Evolutionary conservation across 306 rosid species (phyloP), one percentile per base, ranked within the genome.

Genomic region (Carpinus viminea): DNA sequence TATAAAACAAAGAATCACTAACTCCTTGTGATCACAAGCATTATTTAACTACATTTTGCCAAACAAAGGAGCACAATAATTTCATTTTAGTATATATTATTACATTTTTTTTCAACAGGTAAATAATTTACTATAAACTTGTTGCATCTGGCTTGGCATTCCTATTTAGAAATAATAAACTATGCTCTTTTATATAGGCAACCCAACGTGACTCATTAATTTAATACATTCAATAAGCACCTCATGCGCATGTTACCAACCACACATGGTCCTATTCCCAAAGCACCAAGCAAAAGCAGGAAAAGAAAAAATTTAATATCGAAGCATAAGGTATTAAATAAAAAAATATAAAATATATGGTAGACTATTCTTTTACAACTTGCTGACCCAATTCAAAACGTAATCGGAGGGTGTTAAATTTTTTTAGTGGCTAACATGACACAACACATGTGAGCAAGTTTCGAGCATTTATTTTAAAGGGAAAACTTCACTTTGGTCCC

Each of bases 241-340:
- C 75, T 82, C 81, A 73, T 82, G 86, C 85, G 80, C 97, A 82
- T 77, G 92, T 86, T 79, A 81, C 77, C 74, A 53, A 38, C 48
- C 18, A 70, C 31, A 20, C 41, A 43, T 17, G 73, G 16, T 17
- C 52, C 43, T 59, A 65, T 54, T 21, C 59, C 80, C 1, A 34
- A 78, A 74, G 21, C 78, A 74, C 54, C 81, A 79, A 80, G 72
- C 70, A 77, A 83, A 85, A 79, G 57, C 61, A 47, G 21, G 70
- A 26, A 69, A 34, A 53, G 13, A 73, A 15, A 52, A 34, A 20
- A 41, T 66, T 15, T 45, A 24, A 59, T 9, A 59, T 24, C 5
- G 9, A 59, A 20, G 8, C 8, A 21, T 4, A 7, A 57, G 31
- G 21, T 4, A 38, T 38, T 38, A 3, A 38, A 31, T 31, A 2